Evolutionary conservation across 169 alveolate genomes (phyloP).

Genomic region (Fabrea salina): DNA sequence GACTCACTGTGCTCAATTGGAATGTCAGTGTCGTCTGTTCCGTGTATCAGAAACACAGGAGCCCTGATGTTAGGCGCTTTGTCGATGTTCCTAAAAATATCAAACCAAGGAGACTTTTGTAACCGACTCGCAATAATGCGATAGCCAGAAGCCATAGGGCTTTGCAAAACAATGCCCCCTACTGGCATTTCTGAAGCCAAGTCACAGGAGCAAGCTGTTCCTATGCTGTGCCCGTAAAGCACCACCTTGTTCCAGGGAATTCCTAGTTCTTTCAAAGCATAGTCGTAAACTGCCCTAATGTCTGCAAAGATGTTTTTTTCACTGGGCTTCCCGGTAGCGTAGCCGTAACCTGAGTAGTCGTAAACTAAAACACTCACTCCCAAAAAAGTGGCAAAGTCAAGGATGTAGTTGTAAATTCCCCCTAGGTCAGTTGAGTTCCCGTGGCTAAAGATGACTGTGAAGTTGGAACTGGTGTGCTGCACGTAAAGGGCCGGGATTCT

Average conservation of each 20-base stretch:
- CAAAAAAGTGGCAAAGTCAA: slow-evolving; percentile 2
- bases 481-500: background rate
- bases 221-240: slow-evolving; percentile 39
- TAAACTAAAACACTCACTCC: slow-evolving; percentile 8
- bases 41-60: slow-evolving; percentile 40
- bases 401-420: background rate
- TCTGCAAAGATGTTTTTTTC: background rate
- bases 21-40: slow-evolving; percentile 17
- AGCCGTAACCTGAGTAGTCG: slow-evolving; percentile 42
- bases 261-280: slow-evolving; percentile 9
- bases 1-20: background rate
- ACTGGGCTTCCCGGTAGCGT: slow-evolving; percentile 13
- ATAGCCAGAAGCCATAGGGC: slow-evolving; percentile 32
- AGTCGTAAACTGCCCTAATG: slow-evolving; percentile 26
- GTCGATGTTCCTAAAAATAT: slow-evolving; percentile 31
- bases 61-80: background rate
- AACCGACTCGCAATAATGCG: background rate
- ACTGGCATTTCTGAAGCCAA: slow-evolving; percentile 24
- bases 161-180: slow-evolving; percentile 33
- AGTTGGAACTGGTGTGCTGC: background rate
- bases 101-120: background rate
- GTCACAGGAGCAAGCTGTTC: slow-evolving; percentile 35
- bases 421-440: slow-evolving; percentile 37
- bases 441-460: slow-evolving; percentile 26
- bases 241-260: slow-evolving; percentile 25